phyloP scores from a whole-genome alignment of 1,139 yeast species.

The Pichia sp. region DNA sequence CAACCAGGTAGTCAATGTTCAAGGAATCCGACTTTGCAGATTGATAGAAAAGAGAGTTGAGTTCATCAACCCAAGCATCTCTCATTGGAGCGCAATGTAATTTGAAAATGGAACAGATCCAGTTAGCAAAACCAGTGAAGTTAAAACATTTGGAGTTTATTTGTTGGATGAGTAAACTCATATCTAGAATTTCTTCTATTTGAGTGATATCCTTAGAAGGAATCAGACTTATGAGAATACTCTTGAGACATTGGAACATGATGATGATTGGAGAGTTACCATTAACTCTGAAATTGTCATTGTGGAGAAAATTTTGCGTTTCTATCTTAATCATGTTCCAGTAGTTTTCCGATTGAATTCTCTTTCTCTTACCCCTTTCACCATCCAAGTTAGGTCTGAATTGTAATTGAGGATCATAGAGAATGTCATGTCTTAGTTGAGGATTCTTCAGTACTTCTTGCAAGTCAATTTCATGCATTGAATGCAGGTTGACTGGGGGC shows the following conservation, averaged over 20 bases:
- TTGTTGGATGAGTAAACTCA: conserved; percentile 72
- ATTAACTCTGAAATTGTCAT: conserved; percentile 13
- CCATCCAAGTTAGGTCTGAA: conserved; percentile 91
- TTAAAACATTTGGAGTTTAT: conserved; percentile 61
- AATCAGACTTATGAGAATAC: conserved; percentile 63
- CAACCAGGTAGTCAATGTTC: conserved; percentile 38
- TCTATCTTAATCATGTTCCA: conserved; percentile 76
- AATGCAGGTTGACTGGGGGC: conserved; percentile 87
- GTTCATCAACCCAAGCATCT: conserved; percentile 81
- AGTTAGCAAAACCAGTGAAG: conserved; percentile 58
- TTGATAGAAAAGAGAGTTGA: conserved; percentile 60
- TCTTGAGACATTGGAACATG: conserved; percentile 70
- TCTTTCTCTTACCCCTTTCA: conserved; percentile 78
- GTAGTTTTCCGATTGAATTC: conserved; percentile 66
- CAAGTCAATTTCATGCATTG: conserved; percentile 78
- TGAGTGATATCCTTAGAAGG: conserved; percentile 71
- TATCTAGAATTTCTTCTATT: conserved; percentile 70
- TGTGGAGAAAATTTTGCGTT: conserved; percentile 14
- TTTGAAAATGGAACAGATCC: conserved; percentile 68
- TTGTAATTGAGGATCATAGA: conserved; percentile 88
- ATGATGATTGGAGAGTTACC: conserved; percentile 38
- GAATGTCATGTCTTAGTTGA: conserved; percentile 85
- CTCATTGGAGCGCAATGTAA: conserved; percentile 95
- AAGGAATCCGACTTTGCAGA: conserved; percentile 43
- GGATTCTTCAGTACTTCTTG: conserved; percentile 89